A percentile compares a stretch with the other conserved stretches of the same genome.
These are phyloP conservation scores for Phialocephala subalpina DNA, from an alignment of 2,329 filamentous ascomycete species.

Conservation along the genomic window DNA sequence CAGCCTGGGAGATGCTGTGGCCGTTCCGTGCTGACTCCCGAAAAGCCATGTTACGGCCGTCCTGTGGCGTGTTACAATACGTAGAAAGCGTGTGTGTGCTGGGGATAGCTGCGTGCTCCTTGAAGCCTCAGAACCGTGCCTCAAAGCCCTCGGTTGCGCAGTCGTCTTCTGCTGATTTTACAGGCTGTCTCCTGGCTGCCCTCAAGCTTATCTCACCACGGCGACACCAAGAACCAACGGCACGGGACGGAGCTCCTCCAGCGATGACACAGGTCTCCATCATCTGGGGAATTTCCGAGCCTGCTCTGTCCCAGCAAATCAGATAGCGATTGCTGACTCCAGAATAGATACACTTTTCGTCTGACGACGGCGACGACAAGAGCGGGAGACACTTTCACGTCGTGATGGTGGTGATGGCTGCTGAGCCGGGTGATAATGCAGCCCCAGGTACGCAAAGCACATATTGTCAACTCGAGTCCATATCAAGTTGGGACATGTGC, in stretches of 20 bases:
- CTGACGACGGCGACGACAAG: background rate
- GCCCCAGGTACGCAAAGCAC: slow-evolving; percentile 3
- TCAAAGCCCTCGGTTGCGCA: background rate
- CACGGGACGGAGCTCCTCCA: background rate
- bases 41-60: background rate
- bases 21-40: background rate
- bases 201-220: background rate
- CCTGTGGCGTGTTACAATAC: background rate
- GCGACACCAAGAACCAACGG: background rate
- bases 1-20: background rate
- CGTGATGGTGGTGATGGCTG: background rate
- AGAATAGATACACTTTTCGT: slow-evolving; percentile 5
- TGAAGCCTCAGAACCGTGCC: background rate
- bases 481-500: background rate
- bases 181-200: background rate
- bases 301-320: background rate
- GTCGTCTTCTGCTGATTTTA: background rate
- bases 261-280: slow-evolving; percentile 1
- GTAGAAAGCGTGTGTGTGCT: background rate
- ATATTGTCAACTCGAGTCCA: background rate
- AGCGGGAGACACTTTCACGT: background rate
- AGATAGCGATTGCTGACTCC: background rate
- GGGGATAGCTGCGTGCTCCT: background rate
- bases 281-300: slow-evolving; percentile 1
- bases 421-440: slow-evolving; percentile 9